Evolutionary conservation across 768 basidiomycete genomes (phyloP).

Genomic region (Leccinum rimulosum): DNA sequence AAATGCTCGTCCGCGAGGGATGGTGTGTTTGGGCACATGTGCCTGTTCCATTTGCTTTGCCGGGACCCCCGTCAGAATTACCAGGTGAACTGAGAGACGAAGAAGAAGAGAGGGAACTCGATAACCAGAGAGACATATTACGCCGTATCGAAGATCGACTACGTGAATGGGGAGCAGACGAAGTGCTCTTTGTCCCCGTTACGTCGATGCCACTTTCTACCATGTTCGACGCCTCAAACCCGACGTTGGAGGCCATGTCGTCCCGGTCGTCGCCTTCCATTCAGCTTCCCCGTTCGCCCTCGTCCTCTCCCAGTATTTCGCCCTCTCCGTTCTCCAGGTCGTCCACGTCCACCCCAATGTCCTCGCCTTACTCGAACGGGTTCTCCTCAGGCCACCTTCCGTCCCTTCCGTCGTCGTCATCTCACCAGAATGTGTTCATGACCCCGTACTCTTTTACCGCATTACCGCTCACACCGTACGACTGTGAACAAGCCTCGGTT

Average conservation of each 20-base stretch:
- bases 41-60: conserved; percentile 34
- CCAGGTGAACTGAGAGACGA: conserved; percentile 32
- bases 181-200: conserved; percentile 60
- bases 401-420: conserved; percentile 24
- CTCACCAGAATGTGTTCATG: conserved; percentile 24
- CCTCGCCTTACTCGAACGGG: conserved; percentile 28
- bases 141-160: conserved; percentile 50
- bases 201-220: conserved; percentile 21
- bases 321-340: conserved; percentile 35
- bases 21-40: conserved; percentile 78
- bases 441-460: conserved; percentile 30
- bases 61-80: conserved; percentile 36
- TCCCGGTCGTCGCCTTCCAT: conserved; percentile 27
- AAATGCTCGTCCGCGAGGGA: conserved; percentile 68
- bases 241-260: conserved; percentile 17
- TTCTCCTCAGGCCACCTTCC: conserved; percentile 27
- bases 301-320: conserved; percentile 32
- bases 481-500: conserved; percentile 25
- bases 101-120: conserved; percentile 35
- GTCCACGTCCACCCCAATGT: conserved; percentile 29
- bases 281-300: conserved; percentile 24
- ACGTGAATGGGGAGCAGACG: conserved; percentile 71
- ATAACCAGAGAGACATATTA: conserved; percentile 42
- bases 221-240: conserved; percentile 21
- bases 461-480: conserved; percentile 30